These are phyloP conservation scores for Aspergillus viridinutans DNA, from an alignment of 2,329 filamentous ascomycete species.

Conservation along the genomic window DNA sequence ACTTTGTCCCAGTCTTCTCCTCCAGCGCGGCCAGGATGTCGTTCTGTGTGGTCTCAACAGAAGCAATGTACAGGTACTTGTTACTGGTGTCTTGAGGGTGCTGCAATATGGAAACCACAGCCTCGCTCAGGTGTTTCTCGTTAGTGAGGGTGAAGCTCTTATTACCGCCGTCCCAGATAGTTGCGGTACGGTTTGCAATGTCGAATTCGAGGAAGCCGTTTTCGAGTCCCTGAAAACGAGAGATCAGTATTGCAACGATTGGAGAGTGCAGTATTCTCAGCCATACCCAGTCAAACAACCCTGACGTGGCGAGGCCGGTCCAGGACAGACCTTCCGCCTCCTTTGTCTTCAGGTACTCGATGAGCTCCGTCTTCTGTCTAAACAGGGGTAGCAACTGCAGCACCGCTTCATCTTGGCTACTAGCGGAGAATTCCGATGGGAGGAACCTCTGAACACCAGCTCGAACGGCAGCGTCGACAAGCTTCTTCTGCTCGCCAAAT, in stretches of 20 bases:
- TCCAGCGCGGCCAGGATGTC: slow-evolving; percentile 54
- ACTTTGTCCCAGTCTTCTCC: slow-evolving; percentile 50
- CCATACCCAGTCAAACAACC: slow-evolving; percentile 57
- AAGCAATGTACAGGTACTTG: slow-evolving; percentile 55
- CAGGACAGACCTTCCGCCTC: slow-evolving; percentile 50
- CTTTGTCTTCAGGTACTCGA: slow-evolving; percentile 53
- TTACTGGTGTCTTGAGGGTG: slow-evolving; percentile 53
- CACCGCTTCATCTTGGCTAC: slow-evolving; percentile 22
- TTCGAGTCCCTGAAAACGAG: slow-evolving; percentile 37
- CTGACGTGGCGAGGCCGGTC: slow-evolving; percentile 56
- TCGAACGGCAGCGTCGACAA: slow-evolving; percentile 29
- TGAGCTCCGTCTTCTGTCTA: slow-evolving; percentile 20
- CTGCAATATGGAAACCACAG: slow-evolving; percentile 50
- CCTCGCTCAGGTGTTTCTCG: slow-evolving; percentile 48
- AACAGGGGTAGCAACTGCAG: slow-evolving; percentile 23
- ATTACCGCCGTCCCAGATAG: slow-evolving; percentile 55
- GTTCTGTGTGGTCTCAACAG: slow-evolving; percentile 55
- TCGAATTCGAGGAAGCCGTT: slow-evolving; percentile 52
- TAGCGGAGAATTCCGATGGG: slow-evolving; percentile 30
- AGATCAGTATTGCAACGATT: background rate
- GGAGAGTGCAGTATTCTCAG: background rate
- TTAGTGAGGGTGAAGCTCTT: slow-evolving; percentile 51
- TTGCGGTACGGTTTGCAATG: slow-evolving; percentile 46
- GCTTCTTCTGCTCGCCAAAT: slow-evolving; percentile 24
- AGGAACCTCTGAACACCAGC: slow-evolving; percentile 32